These are phyloP conservation scores for Batkoa obscura DNA, from an alignment of 371 early-diverging fungal species.

Conservation along the genomic window DNA sequence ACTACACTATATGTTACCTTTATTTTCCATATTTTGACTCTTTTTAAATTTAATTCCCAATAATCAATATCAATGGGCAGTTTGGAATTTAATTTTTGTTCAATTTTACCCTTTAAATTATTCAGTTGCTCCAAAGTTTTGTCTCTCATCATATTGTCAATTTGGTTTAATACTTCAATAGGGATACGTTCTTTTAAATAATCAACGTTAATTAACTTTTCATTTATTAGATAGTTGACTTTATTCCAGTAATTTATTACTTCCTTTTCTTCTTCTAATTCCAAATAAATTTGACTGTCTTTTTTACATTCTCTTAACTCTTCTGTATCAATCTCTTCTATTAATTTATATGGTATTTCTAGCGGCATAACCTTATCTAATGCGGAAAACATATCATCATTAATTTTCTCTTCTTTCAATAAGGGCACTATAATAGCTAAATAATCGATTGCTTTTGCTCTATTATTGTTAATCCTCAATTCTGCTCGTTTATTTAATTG, in stretches of 20 bases:
- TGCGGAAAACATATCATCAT: constrained; percentile 30
- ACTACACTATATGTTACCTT: constrained; percentile 16
- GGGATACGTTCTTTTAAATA: neutral
- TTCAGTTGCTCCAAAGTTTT: constrained; percentile 55
- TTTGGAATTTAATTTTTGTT: constrained; percentile 37
- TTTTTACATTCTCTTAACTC: constrained; percentile 59
- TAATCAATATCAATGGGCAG: constrained; percentile 81
- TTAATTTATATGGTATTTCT: constrained; percentile 72
- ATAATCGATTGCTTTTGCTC: constrained; percentile 84
- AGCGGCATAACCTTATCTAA: constrained; percentile 56
- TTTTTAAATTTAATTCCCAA: constrained; percentile 72
- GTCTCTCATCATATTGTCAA: constrained; percentile 33
- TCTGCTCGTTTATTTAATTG: constrained; percentile 82
- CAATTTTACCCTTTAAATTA: constrained; percentile 48
- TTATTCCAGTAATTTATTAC: constrained; percentile 67
- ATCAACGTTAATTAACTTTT: neutral
- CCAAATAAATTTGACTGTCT: constrained; percentile 71
- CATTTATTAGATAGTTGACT: constrained; percentile 34
- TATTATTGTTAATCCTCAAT: constrained; percentile 66
- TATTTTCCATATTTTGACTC: constrained; percentile 63
- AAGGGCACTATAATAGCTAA: constrained; percentile 65
- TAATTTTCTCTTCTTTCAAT: constrained; percentile 26
- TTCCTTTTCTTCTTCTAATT: constrained; percentile 51
- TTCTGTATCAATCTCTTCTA: constrained; percentile 38
- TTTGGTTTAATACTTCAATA: neutral